phyloP scores from a whole-genome alignment of 805 yeast species.

The Alloascoidea hylecoeti region DNA sequence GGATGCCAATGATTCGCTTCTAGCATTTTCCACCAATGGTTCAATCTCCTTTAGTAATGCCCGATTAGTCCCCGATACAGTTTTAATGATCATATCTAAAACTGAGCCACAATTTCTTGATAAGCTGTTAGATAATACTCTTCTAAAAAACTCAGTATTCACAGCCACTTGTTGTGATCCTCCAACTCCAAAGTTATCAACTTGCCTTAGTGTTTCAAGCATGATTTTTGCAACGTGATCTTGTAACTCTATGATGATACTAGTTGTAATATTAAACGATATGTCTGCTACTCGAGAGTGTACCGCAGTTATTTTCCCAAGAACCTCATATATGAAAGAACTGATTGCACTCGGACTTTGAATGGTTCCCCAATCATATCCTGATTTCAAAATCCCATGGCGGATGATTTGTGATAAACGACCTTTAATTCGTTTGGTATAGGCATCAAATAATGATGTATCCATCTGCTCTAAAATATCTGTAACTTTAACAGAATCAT shows the following conservation, averaged over 20 bases:
- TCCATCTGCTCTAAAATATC: conserved; percentile 33
- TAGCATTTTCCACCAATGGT: too few species aligned
- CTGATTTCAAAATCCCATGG: conserved; percentile 20
- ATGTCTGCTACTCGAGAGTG: conserved; percentile 36
- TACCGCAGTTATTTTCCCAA: conserved; percentile 33
- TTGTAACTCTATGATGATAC: conserved; percentile 30
- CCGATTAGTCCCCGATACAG: neutral
- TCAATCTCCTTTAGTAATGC: neutral
- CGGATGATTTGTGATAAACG: conserved; percentile 23
- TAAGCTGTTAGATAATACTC: conserved; percentile 11
- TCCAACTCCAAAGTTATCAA: conserved; percentile 29
- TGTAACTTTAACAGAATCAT: conserved; percentile 28
- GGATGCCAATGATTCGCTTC: too few species aligned
- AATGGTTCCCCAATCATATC: conserved; percentile 26
- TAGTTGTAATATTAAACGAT: conserved; percentile 28
- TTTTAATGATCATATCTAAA: neutral
- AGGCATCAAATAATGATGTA: conserved; percentile 36
- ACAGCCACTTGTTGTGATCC: conserved; percentile 37
- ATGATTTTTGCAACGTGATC: conserved; percentile 23
- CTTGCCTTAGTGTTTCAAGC: conserved; percentile 24
- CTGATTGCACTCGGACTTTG: too few species aligned
- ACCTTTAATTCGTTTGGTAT: conserved; percentile 31
- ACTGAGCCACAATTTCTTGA: neutral
- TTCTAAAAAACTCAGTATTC: conserved; percentile 37
- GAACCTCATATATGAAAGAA: conserved; percentile 31